phyloP scores from a whole-genome alignment of 2,329 filamentous ascomycete species.

The Ilyonectria robusta region DNA sequence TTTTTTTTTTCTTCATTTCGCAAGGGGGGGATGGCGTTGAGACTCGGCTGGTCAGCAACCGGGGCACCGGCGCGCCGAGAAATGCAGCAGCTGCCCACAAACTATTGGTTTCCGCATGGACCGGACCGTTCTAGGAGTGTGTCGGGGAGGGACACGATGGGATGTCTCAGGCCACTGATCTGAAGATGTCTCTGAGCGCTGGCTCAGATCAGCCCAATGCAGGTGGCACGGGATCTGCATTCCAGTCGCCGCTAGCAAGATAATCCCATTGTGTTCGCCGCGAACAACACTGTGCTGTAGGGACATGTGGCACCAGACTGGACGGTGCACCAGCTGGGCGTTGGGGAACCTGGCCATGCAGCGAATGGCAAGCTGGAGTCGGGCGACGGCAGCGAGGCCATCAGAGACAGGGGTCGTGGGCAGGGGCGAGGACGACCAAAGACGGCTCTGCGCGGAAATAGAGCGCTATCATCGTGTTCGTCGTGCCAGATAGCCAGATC shows the following conservation, averaged over 20 bases:
- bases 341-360: constrained; percentile 13
- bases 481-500: constrained; percentile 26
- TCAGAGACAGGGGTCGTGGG: constrained; percentile 37
- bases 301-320: constrained; percentile 34
- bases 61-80: constrained; percentile 11
- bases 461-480: constrained; percentile 33
- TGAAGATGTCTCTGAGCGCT: constrained; percentile 29
- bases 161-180: constrained; percentile 31
- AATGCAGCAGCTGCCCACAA: constrained; percentile 19
- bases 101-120: constrained; percentile 30
- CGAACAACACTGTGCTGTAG: constrained; percentile 14
- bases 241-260: constrained; percentile 11
- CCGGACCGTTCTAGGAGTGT: constrained; percentile 13
- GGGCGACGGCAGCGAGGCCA: constrained; percentile 31
- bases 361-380: constrained; percentile 31
- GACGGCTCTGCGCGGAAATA: constrained; percentile 33
- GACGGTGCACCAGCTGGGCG: constrained; percentile 18
- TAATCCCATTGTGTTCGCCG: constrained; percentile 23
- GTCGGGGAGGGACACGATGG: constrained; percentile 3
- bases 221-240: constrained; percentile 23
- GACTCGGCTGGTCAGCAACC: constrained; percentile 26
- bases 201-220: constrained; percentile 21
- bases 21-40: constrained; percentile 31
- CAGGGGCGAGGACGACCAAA: constrained; percentile 28
- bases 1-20: constrained; percentile 32